These are phyloP conservation scores for Sclerotinia minor DNA, from an alignment of 2,329 filamentous ascomycete genomes.

Conservation along the genomic window DNA sequence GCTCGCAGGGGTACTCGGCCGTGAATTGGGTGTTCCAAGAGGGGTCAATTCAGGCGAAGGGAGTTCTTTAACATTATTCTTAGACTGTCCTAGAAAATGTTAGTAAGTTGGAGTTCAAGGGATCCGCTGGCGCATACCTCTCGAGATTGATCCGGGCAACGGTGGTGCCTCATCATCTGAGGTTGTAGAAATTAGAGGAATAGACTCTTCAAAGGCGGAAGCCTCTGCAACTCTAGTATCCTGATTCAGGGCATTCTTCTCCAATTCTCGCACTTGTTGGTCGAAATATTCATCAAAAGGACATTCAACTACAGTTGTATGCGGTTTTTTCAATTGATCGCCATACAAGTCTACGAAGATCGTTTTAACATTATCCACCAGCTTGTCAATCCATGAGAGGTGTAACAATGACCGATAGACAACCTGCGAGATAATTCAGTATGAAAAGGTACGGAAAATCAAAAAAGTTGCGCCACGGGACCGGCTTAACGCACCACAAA, in stretches of 20 bases:
- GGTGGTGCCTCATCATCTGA: conserved; percentile 52
- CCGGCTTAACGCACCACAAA: conserved; percentile 68
- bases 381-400: conserved; percentile 94
- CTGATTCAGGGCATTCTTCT: conserved; percentile 50
- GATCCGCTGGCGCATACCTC: conserved; percentile 31
- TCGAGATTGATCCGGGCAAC: conserved; percentile 42
- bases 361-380: conserved; percentile 90
- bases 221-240: conserved; percentile 36
- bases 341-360: conserved; percentile 90
- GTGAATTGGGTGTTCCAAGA: conserved; percentile 71
- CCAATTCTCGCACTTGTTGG: conserved; percentile 83
- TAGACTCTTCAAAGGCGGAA: conserved; percentile 34
- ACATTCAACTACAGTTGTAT: conserved; percentile 78
- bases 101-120: background rate
- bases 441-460: background rate
- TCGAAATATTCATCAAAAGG: conserved; percentile 93
- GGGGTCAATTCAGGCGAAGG: conserved; percentile 62
- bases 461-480: conserved; percentile 8
- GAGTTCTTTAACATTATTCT: conserved; percentile 38
- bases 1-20: conserved; percentile 71
- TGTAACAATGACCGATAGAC: conserved; percentile 96
- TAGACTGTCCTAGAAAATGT: conserved; percentile 33
- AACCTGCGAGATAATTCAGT: conserved; percentile 56
- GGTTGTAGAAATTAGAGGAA: conserved; percentile 30
- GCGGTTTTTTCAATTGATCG: conserved; percentile 78